Evolutionary conservation across 2,329 filamentous ascomycete species (phyloP), one percentile per base, ranked within the genome.

Genomic region (Ophiostoma sp.): DNA sequence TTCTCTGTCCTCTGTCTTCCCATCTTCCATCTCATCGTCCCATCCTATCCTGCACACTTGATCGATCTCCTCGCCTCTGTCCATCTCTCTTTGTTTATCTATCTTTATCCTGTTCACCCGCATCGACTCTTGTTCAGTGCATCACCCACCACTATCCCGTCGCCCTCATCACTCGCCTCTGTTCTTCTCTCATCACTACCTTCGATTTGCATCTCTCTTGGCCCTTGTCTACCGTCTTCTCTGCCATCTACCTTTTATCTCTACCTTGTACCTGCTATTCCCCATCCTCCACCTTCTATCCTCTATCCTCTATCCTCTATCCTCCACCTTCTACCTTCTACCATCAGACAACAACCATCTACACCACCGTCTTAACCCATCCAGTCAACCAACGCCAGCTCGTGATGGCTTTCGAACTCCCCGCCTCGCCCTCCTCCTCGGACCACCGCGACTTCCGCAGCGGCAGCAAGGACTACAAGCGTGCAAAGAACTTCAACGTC

Each of bases 401-500:
- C 27, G 36, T n/a, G n/a, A 66, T 70, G 64, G 55, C 68, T 18
- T 67, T 68, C 41, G 62, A 75, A 41, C 67, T 69, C 16, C 8
- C 45, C 27, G 69, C 73, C 1, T 70, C 73, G 5, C 66, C 71
- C 49, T 62, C 60, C 6, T 42, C 60, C 38, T 63, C 40, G 6
- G 74, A 77, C 70, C 75, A 72, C 70, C 79, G 80, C 69, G 81
- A 82, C 73, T 72, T 83, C 49, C 81, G 81, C 75, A 78, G 79
- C 74, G 76, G 75, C 66, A 74, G 77, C 70, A 78, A 77, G 69
- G 79, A 80, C 73, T 77, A 75, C 72, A 82, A 82, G 76, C 79
- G 81, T 67, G 72, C 71, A 74, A 82, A 81, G 75, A 79, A 82
- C 72, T 76, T 76, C 4, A 72, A 70, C 27, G 72, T 74, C 68